These are phyloP conservation scores for Parastagonospora avenae DNA, from an alignment of 2,329 filamentous ascomycete species.

Conservation along the genomic window DNA sequence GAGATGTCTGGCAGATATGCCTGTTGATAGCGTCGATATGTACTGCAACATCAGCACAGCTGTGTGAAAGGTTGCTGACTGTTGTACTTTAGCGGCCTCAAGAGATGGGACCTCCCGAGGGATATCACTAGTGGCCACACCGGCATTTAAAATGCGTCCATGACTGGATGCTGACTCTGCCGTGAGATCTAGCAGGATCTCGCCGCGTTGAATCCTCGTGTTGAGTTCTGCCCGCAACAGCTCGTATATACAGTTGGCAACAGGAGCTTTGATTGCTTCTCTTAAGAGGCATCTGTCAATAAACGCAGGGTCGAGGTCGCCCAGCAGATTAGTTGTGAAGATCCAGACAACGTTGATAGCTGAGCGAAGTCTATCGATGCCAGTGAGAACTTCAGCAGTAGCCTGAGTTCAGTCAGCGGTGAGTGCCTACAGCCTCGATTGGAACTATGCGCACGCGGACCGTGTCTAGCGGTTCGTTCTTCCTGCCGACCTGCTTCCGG, in stretches of 20 bases:
- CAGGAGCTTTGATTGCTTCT: slow-evolving; percentile 51
- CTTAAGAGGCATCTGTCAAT: slow-evolving; percentile 57
- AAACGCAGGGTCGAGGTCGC: slow-evolving; percentile 55
- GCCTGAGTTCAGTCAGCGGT: slow-evolving; percentile 27
- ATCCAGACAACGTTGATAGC: slow-evolving; percentile 54
- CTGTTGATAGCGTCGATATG: slow-evolving; percentile 30
- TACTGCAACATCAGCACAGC: slow-evolving; percentile 35
- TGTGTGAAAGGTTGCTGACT: slow-evolving; percentile 3
- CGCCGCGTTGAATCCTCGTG: neutral
- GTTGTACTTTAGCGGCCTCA: no score
- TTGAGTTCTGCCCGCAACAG: slow-evolving; percentile 57
- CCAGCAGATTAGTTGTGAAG: slow-evolving; percentile 57
- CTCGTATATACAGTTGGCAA: slow-evolving; percentile 50
- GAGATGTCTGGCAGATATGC: slow-evolving; percentile 25
- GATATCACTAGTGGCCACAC: no score
- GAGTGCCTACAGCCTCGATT: no score
- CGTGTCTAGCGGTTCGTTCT: slow-evolving; percentile 54
- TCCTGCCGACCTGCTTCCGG: slow-evolving; percentile 47
- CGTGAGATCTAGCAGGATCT: neutral
- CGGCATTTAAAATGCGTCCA: no score
- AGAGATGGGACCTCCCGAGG: no score
- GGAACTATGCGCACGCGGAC: slow-evolving; percentile 41
- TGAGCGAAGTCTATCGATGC: slow-evolving; percentile 52
- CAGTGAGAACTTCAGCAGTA: slow-evolving; percentile 57
- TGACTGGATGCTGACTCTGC: no score